These are phyloP conservation scores for Lentinus brumalis DNA, from an alignment of 768 basidiomycete species.

Conservation along the genomic window DNA sequence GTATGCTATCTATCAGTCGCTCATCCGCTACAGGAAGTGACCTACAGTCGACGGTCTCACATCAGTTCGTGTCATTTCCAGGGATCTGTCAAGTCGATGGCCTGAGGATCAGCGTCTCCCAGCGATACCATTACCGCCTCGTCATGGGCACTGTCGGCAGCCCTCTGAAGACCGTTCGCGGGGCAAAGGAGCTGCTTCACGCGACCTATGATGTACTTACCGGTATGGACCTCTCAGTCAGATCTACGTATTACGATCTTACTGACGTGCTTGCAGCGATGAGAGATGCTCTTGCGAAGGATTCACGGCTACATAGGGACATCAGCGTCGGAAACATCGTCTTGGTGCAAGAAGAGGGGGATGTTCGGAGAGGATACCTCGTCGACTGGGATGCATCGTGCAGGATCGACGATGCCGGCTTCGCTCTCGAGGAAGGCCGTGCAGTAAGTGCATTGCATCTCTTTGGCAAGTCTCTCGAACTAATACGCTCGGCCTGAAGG, in stretches of 20 bases:
- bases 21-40: slow-evolving; percentile 26
- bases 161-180: neutral
- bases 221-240: neutral
- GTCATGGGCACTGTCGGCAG: slow-evolving; percentile 2
- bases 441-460: too few species aligned
- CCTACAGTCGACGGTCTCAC: neutral
- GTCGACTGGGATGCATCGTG: too few species aligned
- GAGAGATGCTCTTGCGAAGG: too few species aligned
- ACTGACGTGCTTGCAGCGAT: too few species aligned
- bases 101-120: neutral
- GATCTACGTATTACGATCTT: neutral
- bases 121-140: slow-evolving; percentile 8
- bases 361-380: too few species aligned
- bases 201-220: slow-evolving; percentile 1
- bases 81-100: neutral
- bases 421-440: too few species aligned
- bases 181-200: slow-evolving; percentile 14
- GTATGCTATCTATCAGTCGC: neutral
- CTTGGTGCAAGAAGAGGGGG: too few species aligned
- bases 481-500: too few species aligned
- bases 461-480: too few species aligned
- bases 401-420: too few species aligned
- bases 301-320: too few species aligned
- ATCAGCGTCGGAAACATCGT: too few species aligned
- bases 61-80: neutral